phyloP scores from a whole-genome alignment of 139 green algal species.

The Asterochloris erici region DNA sequence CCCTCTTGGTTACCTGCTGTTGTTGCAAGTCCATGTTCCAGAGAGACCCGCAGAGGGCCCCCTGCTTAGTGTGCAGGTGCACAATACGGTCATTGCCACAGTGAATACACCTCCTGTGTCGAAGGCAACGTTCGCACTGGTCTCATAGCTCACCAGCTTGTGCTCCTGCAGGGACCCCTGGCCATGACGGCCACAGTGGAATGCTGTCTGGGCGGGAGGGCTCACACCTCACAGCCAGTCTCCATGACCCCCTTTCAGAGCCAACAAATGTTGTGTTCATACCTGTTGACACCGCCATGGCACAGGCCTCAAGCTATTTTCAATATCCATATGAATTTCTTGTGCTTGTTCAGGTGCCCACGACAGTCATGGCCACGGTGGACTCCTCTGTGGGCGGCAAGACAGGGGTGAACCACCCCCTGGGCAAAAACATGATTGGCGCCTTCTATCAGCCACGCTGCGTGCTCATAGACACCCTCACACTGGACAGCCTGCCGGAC shows the following conservation, averaged over 20 bases:
- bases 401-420: constrained; percentile 96
- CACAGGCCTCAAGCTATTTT: no score
- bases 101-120: constrained; percentile 97
- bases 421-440: constrained; percentile 99
- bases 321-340: not conserved
- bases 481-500: constrained; percentile 86
- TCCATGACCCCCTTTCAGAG: no score
- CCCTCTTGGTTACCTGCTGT: no score
- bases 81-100: constrained; percentile 95
- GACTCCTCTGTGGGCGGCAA: constrained; percentile 98
- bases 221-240: no score
- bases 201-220: not conserved
- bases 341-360: constrained; percentile 73
- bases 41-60: no score
- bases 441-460: constrained; percentile 80
- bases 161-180: not conserved
- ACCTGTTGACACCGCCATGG: not conserved
- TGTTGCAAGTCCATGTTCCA: no score
- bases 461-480: constrained; percentile 92
- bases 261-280: not conserved
- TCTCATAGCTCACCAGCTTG: not conserved
- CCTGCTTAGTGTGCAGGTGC: constrained; percentile 52
- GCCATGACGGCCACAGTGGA: not conserved
- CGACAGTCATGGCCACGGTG: constrained; percentile 97
- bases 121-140: constrained; percentile 78